These are phyloP conservation scores for Rickenella mellea DNA, from an alignment of 768 basidiomycete species.

Conservation along the genomic window DNA sequence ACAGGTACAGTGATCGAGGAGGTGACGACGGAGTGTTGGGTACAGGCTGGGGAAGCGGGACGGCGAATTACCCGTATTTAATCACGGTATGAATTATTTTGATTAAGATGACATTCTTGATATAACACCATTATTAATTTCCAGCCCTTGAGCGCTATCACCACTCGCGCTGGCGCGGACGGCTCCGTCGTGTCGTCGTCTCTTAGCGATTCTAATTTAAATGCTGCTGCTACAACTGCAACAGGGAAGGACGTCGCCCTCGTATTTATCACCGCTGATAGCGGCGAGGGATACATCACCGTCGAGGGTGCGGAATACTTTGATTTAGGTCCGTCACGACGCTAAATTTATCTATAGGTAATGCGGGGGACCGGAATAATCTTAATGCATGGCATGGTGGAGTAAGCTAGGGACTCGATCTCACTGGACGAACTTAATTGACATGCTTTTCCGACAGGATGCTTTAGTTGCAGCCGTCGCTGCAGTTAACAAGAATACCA, in stretches of 20 bases:
- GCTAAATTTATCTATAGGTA: constrained; percentile 20
- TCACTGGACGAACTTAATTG: neutral
- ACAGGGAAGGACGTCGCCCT: constrained; percentile 38
- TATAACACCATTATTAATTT: neutral
- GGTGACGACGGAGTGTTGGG: constrained; percentile 52
- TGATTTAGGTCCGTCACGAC: neutral
- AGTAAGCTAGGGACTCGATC: constrained; percentile 36
- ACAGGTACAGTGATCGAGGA: constrained; percentile 45
- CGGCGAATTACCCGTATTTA: constrained; percentile 37
- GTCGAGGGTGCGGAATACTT: constrained; percentile 36
- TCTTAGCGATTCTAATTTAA: constrained; percentile 40
- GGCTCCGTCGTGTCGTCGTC: constrained; percentile 36
- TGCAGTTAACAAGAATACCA: constrained; percentile 42
- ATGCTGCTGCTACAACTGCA: constrained; percentile 32
- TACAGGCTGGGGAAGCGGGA: constrained; percentile 82
- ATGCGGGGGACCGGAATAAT: constrained; percentile 45
- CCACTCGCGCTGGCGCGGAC: constrained; percentile 25
- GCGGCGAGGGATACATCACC: constrained; percentile 38
- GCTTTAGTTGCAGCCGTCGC: constrained; percentile 43
- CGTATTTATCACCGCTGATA: constrained; percentile 41
- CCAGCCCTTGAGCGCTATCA: constrained; percentile 32
- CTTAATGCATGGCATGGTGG: constrained; percentile 42
- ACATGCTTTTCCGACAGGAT: constrained; percentile 16
- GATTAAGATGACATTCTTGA: too few species aligned
- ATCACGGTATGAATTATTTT: constrained; percentile 37